Evolutionary conservation across 176 grass and related monocot species (phyloP).

Genomic region (Oryza meyeriana): DNA sequence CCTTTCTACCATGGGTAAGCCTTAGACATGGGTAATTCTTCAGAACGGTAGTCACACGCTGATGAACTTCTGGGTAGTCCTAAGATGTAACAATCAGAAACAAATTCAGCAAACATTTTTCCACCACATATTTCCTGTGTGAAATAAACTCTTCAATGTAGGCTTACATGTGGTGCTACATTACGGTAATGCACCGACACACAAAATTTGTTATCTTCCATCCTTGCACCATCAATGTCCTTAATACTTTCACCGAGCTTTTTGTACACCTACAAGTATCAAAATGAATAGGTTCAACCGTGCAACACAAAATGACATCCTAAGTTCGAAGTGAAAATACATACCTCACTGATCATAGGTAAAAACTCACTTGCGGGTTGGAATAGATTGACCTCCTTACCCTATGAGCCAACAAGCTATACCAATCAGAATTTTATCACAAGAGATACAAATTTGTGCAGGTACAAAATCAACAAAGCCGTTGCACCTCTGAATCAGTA

Average conservation of each 20-base stretch:
- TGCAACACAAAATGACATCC: conserved; percentile 15
- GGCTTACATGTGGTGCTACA: conserved; percentile 60
- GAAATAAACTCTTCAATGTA: conserved; percentile 7
- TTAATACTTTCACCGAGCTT: conserved; percentile 69
- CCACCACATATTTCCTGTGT: not conserved
- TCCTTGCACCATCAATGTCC: conserved; percentile 64
- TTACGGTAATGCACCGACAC: conserved; percentile 94
- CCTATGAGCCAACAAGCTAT: conserved; percentile 30
- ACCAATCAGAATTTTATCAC: conserved; percentile 13
- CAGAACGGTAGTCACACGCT: conserved; percentile 64
- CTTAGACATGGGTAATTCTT: conserved; percentile 72
- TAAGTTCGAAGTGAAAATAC: conserved; percentile 1
- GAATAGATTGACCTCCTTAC: conserved; percentile 85
- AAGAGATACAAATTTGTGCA: not conserved
- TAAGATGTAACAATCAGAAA: conserved; percentile 27
- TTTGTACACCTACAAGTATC: conserved; percentile 62
- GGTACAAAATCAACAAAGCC: conserved; percentile 9
- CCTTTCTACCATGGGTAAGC: conserved; percentile 94
- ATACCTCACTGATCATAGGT: conserved; percentile 82
- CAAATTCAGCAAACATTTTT: conserved; percentile 1
- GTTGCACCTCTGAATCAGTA: conserved; percentile 62
- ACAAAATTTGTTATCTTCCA: conserved; percentile 96
- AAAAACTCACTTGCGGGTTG: conserved; percentile 95
- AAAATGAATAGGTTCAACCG: conserved; percentile 13
- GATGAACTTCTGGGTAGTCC: conserved; percentile 64